A percentile compares a stretch with the other conserved stretches of the same genome.
Conservation (phyloP, 164 flowering plant genomes). For the Vitis rotundifolia region DNA sequence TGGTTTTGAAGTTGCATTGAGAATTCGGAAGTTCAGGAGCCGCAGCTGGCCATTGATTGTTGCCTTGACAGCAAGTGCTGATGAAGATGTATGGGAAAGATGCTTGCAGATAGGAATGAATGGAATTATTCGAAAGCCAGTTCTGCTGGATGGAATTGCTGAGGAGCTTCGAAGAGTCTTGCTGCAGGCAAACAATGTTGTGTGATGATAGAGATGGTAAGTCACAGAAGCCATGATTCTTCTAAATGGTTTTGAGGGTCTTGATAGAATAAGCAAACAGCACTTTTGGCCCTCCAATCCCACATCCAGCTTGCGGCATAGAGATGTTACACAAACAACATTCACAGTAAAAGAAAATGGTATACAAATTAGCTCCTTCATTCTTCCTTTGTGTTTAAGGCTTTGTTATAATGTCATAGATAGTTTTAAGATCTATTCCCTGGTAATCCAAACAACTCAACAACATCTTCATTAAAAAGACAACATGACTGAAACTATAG, state of each 20-base stretch:
- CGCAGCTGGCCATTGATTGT: conserved; percentile 73
- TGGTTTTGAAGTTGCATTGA: conserved; percentile 79
- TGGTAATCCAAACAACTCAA: background rate
- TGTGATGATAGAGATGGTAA: conserved; percentile 13
- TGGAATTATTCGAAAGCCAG: conserved; percentile 76
- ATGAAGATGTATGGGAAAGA: conserved; percentile 60
- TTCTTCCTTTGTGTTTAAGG: background rate
- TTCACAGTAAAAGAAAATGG: conserved; percentile 17
- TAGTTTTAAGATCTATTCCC: conserved; percentile 8
- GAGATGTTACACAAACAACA: conserved; percentile 20
- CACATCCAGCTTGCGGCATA: conserved; percentile 9
- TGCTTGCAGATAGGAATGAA: conserved; percentile 78
- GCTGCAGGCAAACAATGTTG: conserved; percentile 41
- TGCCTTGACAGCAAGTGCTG: conserved; percentile 67
- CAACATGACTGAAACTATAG: background rate
- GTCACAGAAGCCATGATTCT: background rate
- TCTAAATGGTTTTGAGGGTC: conserved; percentile 5
- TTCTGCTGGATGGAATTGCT: conserved; percentile 56
- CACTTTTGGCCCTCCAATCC: background rate
- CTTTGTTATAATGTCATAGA: conserved; percentile 4
- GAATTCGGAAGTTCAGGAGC: conserved; percentile 63
- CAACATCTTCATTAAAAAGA: background rate
- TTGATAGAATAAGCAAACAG: background rate
- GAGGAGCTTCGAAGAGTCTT: conserved; percentile 70
- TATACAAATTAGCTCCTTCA: conserved; percentile 21